These are phyloP conservation scores for Kazachstania bromeliacearum DNA, from an alignment of 805 yeast genomes.

Conservation along the genomic window DNA sequence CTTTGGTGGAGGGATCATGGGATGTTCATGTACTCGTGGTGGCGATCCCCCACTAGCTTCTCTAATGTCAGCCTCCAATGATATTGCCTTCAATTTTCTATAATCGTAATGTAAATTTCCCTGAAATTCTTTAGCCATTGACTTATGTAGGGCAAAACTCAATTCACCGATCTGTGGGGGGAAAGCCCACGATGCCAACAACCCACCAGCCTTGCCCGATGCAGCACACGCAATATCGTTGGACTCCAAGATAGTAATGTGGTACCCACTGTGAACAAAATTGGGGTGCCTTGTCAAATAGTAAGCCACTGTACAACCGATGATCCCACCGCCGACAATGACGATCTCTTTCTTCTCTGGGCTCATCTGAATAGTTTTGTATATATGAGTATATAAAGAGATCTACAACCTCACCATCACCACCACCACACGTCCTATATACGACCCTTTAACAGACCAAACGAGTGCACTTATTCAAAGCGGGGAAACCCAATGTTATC, in stretches of 20 bases:
- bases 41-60: neutral
- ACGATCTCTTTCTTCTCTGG: slow-evolving; percentile 58
- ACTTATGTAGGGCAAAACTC: slow-evolving; percentile 76
- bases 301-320: slow-evolving; percentile 92
- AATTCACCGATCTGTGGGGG: slow-evolving; percentile 90
- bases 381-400: no score
- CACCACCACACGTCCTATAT: no score
- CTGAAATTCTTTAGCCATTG: slow-evolving; percentile 63
- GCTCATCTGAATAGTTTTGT: slow-evolving; percentile 6
- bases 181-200: slow-evolving; percentile 92
- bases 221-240: slow-evolving; percentile 96
- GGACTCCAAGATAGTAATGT: slow-evolving; percentile 78
- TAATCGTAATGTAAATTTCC: slow-evolving; percentile 94
- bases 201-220: slow-evolving; percentile 94
- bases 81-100: slow-evolving; percentile 75
- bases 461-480: neutral
- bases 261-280: slow-evolving; percentile 62
- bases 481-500: neutral
- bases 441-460: neutral
- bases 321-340: slow-evolving; percentile 91
- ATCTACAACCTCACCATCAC: no score
- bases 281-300: slow-evolving; percentile 75
- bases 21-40: no score
- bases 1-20: no score
- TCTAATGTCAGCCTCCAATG: slow-evolving; percentile 73